These are phyloP conservation scores for Elsinoe batatas DNA, from an alignment of 2,329 filamentous ascomycete species.

Conservation along the genomic window DNA sequence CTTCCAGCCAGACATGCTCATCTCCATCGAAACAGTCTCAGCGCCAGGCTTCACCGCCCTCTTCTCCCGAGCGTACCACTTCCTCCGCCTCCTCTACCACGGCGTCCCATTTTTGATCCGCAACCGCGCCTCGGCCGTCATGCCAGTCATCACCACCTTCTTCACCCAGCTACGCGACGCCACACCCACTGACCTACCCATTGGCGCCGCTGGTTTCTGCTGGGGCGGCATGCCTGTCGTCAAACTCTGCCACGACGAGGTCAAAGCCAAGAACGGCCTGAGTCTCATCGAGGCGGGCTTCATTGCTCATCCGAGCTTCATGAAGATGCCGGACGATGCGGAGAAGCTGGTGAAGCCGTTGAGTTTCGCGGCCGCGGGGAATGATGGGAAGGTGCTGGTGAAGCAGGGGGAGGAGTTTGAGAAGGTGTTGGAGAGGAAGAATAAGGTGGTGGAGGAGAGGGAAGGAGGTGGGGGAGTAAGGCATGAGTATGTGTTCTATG, in stretches of 20 bases:
- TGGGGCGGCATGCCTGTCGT: conserved; percentile 29
- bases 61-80: conserved; percentile 25
- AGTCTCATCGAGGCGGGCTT: conserved; percentile 27
- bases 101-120: conserved; percentile 23
- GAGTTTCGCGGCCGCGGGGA: conserved; percentile 26
- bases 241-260: conserved; percentile 25
- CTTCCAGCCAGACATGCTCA: conserved; percentile 22
- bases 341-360: conserved; percentile 27
- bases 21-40: conserved; percentile 24
- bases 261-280: conserved; percentile 23
- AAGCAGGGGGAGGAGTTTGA: conserved; percentile 26
- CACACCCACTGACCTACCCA: conserved; percentile 22
- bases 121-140: conserved; percentile 19
- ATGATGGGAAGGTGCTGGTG: conserved; percentile 22
- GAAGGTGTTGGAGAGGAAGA: conserved; percentile 27
- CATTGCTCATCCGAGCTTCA: conserved; percentile 28
- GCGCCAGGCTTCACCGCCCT: conserved; percentile 24
- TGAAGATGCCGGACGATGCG: conserved; percentile 27
- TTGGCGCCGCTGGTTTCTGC: conserved; percentile 30
- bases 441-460: conserved; percentile 24
- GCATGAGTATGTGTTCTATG: conserved; percentile 30
- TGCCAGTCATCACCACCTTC: conserved; percentile 23
- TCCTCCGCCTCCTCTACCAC: conserved; percentile 18
- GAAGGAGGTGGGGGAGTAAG: conserved; percentile 23
- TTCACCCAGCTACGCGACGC: conserved; percentile 23